These are phyloP conservation scores for Chaetothyriales sp. DNA, from an alignment of 2,329 filamentous ascomycete species.

Conservation along the genomic window DNA sequence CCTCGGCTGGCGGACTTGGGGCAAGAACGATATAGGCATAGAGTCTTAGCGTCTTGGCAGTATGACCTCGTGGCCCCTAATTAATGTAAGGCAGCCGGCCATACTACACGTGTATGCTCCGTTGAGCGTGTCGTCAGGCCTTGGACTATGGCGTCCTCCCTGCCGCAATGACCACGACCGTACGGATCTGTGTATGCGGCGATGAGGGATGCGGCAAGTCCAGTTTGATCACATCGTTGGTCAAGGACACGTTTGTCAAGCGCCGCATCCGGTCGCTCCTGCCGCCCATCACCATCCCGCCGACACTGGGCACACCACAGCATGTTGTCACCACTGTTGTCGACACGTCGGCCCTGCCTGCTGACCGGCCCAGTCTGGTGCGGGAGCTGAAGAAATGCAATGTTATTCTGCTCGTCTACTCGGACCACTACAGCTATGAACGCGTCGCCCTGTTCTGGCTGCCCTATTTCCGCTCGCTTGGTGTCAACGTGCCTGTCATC, in stretches of 20 bases:
- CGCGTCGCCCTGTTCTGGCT: slow-evolving; percentile 95
- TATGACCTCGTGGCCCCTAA: too few relatives aligned
- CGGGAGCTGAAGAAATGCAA: slow-evolving; percentile 95
- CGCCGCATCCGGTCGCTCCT: slow-evolving; percentile 91
- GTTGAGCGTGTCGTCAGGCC: too few relatives aligned
- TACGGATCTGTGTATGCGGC: slow-evolving; percentile 90
- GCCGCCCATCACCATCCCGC: slow-evolving; percentile 86
- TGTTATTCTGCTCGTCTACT: slow-evolving; percentile 91
- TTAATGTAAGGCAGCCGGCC: too few relatives aligned
- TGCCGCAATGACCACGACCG: slow-evolving; percentile 22
- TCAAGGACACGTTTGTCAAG: slow-evolving; percentile 92
- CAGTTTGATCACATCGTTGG: slow-evolving; percentile 81
- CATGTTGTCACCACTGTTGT: slow-evolving; percentile 96
- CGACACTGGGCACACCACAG: slow-evolving; percentile 80
- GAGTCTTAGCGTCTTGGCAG: too few relatives aligned
- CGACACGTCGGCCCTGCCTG: slow-evolving; percentile 87
- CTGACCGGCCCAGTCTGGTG: slow-evolving; percentile 76
- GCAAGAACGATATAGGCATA: too few relatives aligned
- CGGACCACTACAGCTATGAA: slow-evolving; percentile 98
- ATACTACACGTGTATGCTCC: too few relatives aligned
- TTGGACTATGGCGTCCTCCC: too few relatives aligned
- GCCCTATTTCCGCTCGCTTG: slow-evolving; percentile 90
- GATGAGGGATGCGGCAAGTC: slow-evolving; percentile 94
- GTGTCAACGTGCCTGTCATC: slow-evolving; percentile 96
- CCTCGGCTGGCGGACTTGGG: too few relatives aligned